Conservation (phyloP, 192 early-diverging fungal species). For the Allomyces macrogynus region DNA sequence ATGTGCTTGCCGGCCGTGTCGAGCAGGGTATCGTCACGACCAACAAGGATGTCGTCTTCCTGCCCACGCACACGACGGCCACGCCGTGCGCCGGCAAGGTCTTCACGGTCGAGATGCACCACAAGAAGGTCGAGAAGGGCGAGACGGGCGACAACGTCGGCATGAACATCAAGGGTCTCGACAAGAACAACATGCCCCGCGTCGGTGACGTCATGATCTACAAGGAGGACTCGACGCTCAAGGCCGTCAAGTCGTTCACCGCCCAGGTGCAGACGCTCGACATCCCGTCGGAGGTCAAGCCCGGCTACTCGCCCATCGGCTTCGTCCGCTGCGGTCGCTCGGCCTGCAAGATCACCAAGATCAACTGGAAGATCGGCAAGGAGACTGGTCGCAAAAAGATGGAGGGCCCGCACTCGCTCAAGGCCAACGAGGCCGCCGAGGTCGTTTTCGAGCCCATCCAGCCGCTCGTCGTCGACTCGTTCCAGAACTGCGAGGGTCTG, state of each 20-base stretch:
- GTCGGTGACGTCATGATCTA: constrained; percentile 89
- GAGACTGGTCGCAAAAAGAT: constrained; percentile 84
- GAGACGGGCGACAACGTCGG: constrained; percentile 92
- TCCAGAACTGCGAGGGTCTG: constrained; percentile 10
- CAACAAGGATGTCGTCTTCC: constrained; percentile 1
- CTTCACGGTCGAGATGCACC: constrained; percentile 84
- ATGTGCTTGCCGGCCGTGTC: constrained; percentile 92
- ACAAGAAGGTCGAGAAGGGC: constrained; percentile 75
- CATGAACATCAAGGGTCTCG: constrained; percentile 98
- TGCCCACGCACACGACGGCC: neutral
- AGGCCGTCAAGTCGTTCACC: constrained; percentile 70
- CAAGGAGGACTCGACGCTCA: constrained; percentile 93
- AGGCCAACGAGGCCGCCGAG: constrained; percentile 85
- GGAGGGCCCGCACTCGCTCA: constrained; percentile 85
- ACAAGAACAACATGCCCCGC: constrained; percentile 82
- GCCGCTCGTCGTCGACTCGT: constrained; percentile 91
- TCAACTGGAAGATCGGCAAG: constrained; percentile 86
- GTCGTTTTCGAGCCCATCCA: constrained; percentile 88
- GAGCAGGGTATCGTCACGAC: constrained; percentile 82
- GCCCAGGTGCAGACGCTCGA: constrained; percentile 93
- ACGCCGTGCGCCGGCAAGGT: neutral
- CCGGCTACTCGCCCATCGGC: constrained; percentile 86
- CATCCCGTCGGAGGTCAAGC: constrained; percentile 81
- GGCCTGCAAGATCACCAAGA: constrained; percentile 87
- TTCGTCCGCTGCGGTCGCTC: constrained; percentile 93